Base-by-base conservation (phyloP, 1,284 basidiomycete genomes). In the Moesziomyces sp. region DNA sequence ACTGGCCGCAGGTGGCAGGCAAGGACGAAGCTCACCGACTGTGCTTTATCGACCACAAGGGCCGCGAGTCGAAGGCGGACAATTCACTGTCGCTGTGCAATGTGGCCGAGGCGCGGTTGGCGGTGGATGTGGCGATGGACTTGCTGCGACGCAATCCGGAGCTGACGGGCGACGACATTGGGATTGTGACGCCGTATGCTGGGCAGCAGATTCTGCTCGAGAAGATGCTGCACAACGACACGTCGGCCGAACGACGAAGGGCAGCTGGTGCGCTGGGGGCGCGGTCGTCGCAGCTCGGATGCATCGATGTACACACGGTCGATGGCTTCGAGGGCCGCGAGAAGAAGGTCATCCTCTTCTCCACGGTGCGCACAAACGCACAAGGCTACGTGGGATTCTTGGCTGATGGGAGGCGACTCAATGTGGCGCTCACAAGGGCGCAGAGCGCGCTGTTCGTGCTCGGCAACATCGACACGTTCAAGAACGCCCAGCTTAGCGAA, bases 291-390 rank as follows among this genome's bases (percentile, higher is more conserved):
- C 58, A 80, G 54, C 86, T 51, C 0, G 79, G 85, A 2, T 79
- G 84, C 87, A 86, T 99, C 26, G 97, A 99, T 83, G 89, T 97
- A 54, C 86, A 98, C 59, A 99, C 96, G 0, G 96, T 95, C 4
- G 97, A 99, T 85, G 91, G 91, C 58, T 93, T 92, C 84, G 96
- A 99, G 85, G 97, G 97, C 0, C 87, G 97, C 47, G 97, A 99
- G 86, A 99, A 99, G 85, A 93, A 94, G 51, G 94, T 92, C 78
- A 91, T 99, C 66, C 87, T 99, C 72, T 91, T 99, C 58, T 95
- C 93, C 10, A 90, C 98, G 86, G 94, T 97, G 6, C 88, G 94
- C 52, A 93, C 92, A 1, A 56, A 52, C 48, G 52, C 50, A 81
- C 7, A 91, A 91, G 18, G 88, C 88, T 74, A 92, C 93, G 82